A percentile compares a stretch with the other conserved stretches of the same genome.
phyloP scores from a whole-genome alignment of 805 yeast genomes.

The Starmerella riodocensis region DNA sequence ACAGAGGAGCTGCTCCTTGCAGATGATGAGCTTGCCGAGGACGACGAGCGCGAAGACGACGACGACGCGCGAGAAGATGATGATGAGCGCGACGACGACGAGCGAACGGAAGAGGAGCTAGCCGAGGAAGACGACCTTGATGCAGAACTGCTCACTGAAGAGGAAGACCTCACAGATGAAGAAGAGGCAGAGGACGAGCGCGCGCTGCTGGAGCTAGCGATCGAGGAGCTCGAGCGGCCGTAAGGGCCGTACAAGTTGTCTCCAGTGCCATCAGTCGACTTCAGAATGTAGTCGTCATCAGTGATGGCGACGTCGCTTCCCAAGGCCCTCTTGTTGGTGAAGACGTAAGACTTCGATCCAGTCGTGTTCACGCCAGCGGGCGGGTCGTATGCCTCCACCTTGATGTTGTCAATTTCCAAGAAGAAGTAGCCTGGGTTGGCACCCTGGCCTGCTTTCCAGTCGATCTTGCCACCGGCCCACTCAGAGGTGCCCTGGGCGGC shows the following conservation, averaged over 20 bases:
- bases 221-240: slow-evolving; percentile 12
- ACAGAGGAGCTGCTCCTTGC: not conserved
- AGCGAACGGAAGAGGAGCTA: slow-evolving; percentile 7
- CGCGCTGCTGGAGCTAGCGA: slow-evolving; percentile 8
- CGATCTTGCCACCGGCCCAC: slow-evolving; percentile 79
- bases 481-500: slow-evolving; percentile 46
- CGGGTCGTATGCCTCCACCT: slow-evolving; percentile 57
- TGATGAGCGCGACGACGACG: slow-evolving; percentile 6
- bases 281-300: slow-evolving; percentile 47
- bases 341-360: slow-evolving; percentile 42
- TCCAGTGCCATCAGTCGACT: slow-evolving; percentile 52
- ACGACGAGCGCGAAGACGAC: slow-evolving; percentile 9
- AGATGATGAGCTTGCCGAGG: slow-evolving; percentile 9
- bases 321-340: slow-evolving; percentile 35
- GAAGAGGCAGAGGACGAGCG: slow-evolving; percentile 12
- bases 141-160: slow-evolving; percentile 3
- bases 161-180: slow-evolving; percentile 5
- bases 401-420: slow-evolving; percentile 46
- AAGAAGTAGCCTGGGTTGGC: slow-evolving; percentile 68
- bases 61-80: slow-evolving; percentile 16
- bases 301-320: slow-evolving; percentile 45
- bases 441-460: slow-evolving; percentile 72
- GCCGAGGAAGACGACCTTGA: slow-evolving; percentile 12
- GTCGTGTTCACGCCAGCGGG: slow-evolving; percentile 40
- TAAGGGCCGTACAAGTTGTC: slow-evolving; percentile 31